Conservation (phyloP, 306 rosid species). For the Prunus campanulata region DNA sequence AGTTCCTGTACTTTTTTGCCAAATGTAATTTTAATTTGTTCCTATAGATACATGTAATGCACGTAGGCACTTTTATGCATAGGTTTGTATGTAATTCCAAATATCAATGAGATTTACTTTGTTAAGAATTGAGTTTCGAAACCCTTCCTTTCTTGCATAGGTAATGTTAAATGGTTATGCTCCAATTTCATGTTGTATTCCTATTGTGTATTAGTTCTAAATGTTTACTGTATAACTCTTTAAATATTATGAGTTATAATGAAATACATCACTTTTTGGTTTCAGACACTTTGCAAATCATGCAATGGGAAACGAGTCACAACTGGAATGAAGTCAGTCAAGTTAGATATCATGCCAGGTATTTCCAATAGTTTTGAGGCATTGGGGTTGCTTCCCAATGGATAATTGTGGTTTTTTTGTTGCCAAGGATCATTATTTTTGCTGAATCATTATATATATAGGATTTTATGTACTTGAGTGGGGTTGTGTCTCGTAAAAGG, state of each 20-base stretch:
- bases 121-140: neutral
- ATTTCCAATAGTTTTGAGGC: conserved; percentile 7
- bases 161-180: neutral
- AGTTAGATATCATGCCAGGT: conserved; percentile 68
- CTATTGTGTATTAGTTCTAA: neutral
- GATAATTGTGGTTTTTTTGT: neutral
- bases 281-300: conserved; percentile 62
- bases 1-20: neutral
- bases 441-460: neutral
- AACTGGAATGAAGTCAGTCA: conserved; percentile 59
- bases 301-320: conserved; percentile 70
- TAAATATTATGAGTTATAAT: neutral
- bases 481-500: neutral
- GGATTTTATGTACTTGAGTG: neutral
- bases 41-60: neutral
- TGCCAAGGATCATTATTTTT: neutral
- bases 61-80: neutral
- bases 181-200: neutral
- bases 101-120: neutral
- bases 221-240: neutral
- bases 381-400: neutral
- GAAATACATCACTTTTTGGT: neutral
- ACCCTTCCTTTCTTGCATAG: neutral
- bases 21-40: neutral
- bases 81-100: neutral